phyloP scores from a whole-genome alignment of 140 eudicot species.

The Cichorium intybus region DNA sequence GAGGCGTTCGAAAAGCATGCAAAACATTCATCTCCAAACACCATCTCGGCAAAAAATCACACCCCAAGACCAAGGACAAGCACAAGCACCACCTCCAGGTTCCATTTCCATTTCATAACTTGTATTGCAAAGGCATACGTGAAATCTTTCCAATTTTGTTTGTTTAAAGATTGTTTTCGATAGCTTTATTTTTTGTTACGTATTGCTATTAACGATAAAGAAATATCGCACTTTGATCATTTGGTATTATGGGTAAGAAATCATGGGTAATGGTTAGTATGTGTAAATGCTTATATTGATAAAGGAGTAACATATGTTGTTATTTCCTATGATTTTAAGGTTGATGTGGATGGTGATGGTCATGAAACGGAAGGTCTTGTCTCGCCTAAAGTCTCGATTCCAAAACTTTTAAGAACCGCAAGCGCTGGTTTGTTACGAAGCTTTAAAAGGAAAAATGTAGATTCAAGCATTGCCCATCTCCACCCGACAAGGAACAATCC shows the following conservation, averaged over 20 bases:
- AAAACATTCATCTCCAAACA: conserved; percentile 46
- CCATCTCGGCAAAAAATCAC: conserved; percentile 37
- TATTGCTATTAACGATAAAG: no score
- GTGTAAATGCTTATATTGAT: neutral
- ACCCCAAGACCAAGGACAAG: neutral
- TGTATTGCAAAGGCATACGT: neutral
- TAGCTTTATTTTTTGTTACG: neutral
- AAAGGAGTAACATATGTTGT: neutral
- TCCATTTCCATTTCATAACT: neutral
- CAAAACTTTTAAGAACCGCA: conserved; percentile 24
- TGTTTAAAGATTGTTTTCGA: neutral
- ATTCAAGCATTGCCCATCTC: conserved; percentile 12
- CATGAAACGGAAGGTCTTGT: conserved; percentile 13
- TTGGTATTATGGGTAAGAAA: no score
- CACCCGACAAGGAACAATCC: conserved; percentile 28
- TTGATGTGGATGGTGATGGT: neutral
- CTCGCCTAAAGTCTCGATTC: conserved; percentile 20
- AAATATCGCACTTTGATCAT: no score
- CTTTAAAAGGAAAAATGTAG: conserved; percentile 33
- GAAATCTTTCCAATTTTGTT: neutral
- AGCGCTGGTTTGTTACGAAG: conserved; percentile 25
- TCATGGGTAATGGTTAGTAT: neutral
- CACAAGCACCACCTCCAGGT: conserved; percentile 9
- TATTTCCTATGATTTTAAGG: neutral
- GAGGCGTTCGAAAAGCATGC: conserved; percentile 47